Conservation (phyloP, 179 eudicot genomes). For the Camellia oleifera region DNA sequence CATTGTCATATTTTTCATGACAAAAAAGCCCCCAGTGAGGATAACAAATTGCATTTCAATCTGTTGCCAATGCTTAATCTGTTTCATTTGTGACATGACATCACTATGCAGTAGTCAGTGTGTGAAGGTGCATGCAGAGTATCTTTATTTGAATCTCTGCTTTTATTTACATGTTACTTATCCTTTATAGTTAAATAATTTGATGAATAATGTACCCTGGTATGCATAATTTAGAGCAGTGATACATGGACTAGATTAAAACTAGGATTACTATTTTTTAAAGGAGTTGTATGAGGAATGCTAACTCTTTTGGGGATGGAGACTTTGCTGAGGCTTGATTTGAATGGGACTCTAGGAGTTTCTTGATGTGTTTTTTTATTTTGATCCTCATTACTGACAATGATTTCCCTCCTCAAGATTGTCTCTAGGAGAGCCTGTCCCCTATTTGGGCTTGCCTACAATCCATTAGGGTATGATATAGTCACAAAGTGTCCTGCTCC, state of each 20-base stretch:
- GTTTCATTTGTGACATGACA: not conserved
- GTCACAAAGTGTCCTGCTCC: constrained; percentile 49
- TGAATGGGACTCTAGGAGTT: constrained; percentile 37
- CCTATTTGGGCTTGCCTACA: constrained; percentile 37
- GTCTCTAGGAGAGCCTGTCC: constrained; percentile 32
- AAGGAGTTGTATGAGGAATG: constrained; percentile 33
- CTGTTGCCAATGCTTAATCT: not conserved
- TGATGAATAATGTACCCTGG: too few species aligned
- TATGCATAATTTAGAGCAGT: too few species aligned
- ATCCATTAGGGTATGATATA: constrained; percentile 32
- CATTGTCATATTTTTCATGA: not conserved
- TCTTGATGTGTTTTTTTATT: constrained; percentile 49
- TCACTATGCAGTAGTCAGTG: not conserved
- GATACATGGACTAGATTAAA: too few species aligned
- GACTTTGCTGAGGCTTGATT: constrained; percentile 47
- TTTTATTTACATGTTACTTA: too few species aligned
- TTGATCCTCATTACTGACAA: constrained; percentile 43
- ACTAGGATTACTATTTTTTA: constrained; percentile 6
- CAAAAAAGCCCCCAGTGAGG: not conserved
- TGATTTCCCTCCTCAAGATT: constrained; percentile 43
- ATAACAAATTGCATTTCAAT: not conserved
- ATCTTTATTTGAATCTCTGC: not conserved
- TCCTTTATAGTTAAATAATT: too few species aligned
- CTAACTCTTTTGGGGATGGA: constrained; percentile 46
- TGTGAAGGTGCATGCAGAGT: not conserved